Conservation (phyloP, 192 early-diverging fungal species). For the Linderina pennispora region DNA sequence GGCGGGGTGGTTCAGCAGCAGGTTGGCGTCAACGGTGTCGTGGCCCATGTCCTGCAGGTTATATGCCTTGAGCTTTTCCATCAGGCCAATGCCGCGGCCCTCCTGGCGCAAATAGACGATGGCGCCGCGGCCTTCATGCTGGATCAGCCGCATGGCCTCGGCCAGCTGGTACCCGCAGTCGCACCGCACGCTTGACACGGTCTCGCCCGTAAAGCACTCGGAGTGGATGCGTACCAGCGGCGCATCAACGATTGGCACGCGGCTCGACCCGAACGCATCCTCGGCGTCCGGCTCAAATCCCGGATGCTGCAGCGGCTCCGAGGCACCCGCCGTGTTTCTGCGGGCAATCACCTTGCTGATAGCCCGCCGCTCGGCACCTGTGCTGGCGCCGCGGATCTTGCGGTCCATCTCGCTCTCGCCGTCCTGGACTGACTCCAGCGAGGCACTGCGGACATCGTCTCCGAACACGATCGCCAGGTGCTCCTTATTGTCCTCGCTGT, state of each 20-base stretch:
- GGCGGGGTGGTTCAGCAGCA: slow-evolving; percentile 81
- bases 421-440: slow-evolving; percentile 56
- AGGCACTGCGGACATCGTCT: slow-evolving; percentile 61
- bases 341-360: slow-evolving; percentile 31
- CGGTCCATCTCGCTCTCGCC: slow-evolving; percentile 79
- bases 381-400: slow-evolving; percentile 70
- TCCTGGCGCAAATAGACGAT: slow-evolving; percentile 95
- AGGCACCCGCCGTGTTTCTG: neutral
- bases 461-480: slow-evolving; percentile 95
- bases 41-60: slow-evolving; percentile 95
- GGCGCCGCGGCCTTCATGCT: slow-evolving; percentile 77
- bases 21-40: slow-evolving; percentile 89
- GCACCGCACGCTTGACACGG: slow-evolving; percentile 81
- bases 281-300: slow-evolving; percentile 28
- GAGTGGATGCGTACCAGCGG: slow-evolving; percentile 93
- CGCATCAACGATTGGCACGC: slow-evolving; percentile 29
- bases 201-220: slow-evolving; percentile 97
- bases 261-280: slow-evolving; percentile 26
- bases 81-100: slow-evolving; percentile 90
- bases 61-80: slow-evolving; percentile 94
- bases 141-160: slow-evolving; percentile 85
- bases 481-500: slow-evolving; percentile 79
- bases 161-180: slow-evolving; percentile 95
- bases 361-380: slow-evolving; percentile 46
- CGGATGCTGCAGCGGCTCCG: neutral